phyloP scores from a whole-genome alignment of 176 grass and related monocot species.

The Rhipidocladum racemiflorum region DNA sequence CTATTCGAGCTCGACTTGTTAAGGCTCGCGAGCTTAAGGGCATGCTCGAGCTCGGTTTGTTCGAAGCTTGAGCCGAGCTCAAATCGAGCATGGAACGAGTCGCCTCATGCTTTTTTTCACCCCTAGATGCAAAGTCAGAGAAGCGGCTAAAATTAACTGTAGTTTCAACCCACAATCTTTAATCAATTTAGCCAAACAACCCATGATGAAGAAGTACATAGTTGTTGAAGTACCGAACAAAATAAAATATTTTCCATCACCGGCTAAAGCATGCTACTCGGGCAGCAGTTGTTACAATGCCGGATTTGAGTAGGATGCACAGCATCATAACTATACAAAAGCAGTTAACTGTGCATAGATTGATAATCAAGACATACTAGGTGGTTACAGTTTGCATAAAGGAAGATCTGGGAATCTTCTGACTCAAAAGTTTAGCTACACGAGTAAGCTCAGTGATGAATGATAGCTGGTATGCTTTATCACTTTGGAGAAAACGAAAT shows the following conservation, averaged over 20 bases:
- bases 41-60: no score
- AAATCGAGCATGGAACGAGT: no score
- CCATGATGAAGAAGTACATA: background rate
- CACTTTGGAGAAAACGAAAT: background rate
- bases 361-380: background rate
- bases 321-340: background rate
- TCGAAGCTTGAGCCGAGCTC: no score
- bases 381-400: background rate
- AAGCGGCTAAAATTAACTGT: conserved; percentile 16
- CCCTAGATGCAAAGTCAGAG: conserved; percentile 23
- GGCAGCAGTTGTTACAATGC: background rate
- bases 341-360: background rate
- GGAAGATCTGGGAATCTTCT: background rate
- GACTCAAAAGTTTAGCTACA: conserved; percentile 23
- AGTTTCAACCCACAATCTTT: conserved; percentile 6
- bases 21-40: no score
- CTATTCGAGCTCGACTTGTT: no score
- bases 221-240: conserved; percentile 7
- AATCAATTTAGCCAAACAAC: background rate
- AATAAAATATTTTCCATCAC: background rate
- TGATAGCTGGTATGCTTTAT: background rate
- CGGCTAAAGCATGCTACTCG: conserved; percentile 20
- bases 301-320: background rate
- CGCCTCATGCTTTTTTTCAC: no score
- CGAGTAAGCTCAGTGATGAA: conserved; percentile 10